Percentiles rank a stretch among this genome's conserved stretches.
These are phyloP conservation scores for Schizophyllum commune DNA, from an alignment of 1,284 basidiomycete genomes.

Conservation along the genomic window DNA sequence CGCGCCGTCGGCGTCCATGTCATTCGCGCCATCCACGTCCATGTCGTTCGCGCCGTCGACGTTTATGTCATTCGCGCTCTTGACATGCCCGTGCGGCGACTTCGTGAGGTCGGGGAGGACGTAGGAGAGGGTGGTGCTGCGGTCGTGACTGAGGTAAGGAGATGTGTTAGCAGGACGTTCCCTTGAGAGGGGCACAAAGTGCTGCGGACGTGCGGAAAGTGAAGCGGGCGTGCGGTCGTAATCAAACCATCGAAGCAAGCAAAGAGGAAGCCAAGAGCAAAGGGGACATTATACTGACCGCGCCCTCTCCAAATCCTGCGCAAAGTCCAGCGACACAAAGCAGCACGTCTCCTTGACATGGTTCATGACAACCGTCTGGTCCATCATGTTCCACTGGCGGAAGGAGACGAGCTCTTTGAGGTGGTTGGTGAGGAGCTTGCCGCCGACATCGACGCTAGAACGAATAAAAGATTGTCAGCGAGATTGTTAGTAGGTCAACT, in stretches of 20 bases:
- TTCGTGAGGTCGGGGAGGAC: conserved; percentile 82
- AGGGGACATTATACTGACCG: conserved; percentile 44
- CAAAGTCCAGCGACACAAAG: conserved; percentile 76
- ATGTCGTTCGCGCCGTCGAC: background rate
- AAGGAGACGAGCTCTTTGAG: conserved; percentile 91
- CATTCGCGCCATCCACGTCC: too few species aligned
- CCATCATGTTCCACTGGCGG: conserved; percentile 97
- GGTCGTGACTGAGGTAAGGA: conserved; percentile 32
- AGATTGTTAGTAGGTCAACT: too few species aligned
- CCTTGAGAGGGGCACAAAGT: too few species aligned
- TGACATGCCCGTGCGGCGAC: conserved; percentile 58
- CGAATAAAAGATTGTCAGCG: conserved; percentile 13
- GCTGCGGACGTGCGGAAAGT: too few species aligned
- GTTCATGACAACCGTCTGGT: conserved; percentile 90
- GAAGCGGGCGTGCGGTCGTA: too few species aligned
- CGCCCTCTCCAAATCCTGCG: conserved; percentile 68
- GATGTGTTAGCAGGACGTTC: conserved; percentile 1
- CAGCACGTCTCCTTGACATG: conserved; percentile 84
- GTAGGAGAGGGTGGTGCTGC: conserved; percentile 75
- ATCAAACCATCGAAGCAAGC: too few species aligned
- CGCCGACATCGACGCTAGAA: conserved; percentile 83
- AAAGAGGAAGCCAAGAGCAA: conserved; percentile 1
- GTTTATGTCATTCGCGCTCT: conserved; percentile 29
- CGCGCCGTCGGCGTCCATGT: conserved; percentile 14
- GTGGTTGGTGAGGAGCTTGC: conserved; percentile 91